These are phyloP conservation scores for Dalbergia cultrata DNA, from an alignment of 306 rosid species.

Conservation along the genomic window DNA sequence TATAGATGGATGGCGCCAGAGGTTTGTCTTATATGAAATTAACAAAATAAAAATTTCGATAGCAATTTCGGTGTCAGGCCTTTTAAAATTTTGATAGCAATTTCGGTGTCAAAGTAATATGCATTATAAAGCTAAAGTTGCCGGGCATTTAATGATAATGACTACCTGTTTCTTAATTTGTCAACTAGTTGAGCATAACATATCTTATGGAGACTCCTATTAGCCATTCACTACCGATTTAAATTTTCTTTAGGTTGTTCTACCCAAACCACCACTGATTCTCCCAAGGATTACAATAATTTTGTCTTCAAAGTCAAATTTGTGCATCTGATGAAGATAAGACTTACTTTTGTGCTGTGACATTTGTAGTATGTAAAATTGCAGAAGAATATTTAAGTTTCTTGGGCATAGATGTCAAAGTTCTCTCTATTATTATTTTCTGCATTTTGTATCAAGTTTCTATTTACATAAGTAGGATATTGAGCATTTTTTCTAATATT, in stretches of 20 bases:
- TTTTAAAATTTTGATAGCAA: conserved; percentile 21
- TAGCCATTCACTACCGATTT: neutral
- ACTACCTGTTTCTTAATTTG: conserved; percentile 21
- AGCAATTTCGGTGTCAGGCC: neutral
- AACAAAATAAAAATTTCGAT: neutral
- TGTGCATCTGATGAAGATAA: conserved; percentile 2
- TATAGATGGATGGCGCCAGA: conserved; percentile 99
- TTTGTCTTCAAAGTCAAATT: neutral
- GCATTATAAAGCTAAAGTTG: conserved; percentile 1
- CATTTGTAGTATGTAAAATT: neutral
- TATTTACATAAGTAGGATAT: neutral
- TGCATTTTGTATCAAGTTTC: neutral
- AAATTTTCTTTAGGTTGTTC: conserved; percentile 22
- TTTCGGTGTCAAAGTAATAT: neutral
- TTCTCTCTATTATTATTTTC: neutral
- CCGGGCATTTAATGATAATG: conserved; percentile 15
- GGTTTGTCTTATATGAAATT: conserved; percentile 60
- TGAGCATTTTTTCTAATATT: too few relatives aligned
- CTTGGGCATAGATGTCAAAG: neutral
- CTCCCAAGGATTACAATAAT: neutral
- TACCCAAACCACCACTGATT: conserved; percentile 16
- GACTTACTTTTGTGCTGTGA: neutral
- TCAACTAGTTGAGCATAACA: neutral
- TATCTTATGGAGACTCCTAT: neutral
- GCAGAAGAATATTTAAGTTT: conserved; percentile 7